phyloP scores from a whole-genome alignment of 2,329 filamentous ascomycete genomes.

The Ophiostoma himal-ulmi region DNA sequence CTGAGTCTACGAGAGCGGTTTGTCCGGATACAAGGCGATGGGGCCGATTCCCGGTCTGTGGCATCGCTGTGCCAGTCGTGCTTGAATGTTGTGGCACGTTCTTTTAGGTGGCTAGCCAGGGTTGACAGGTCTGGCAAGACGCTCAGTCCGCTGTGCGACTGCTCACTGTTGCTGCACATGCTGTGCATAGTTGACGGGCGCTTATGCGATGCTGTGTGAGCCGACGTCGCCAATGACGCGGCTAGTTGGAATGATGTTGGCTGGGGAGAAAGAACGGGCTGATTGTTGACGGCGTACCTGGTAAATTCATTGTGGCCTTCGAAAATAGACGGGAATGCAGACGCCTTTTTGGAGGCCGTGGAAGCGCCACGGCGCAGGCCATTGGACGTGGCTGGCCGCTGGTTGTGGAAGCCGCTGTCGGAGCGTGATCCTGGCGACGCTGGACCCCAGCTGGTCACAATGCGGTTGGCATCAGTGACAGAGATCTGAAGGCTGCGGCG shows the following conservation, averaged over 20 bases:
- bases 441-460: neutral
- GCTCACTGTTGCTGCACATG: conserved; percentile 19
- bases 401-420: neutral
- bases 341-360: neutral
- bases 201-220: conserved; percentile 14
- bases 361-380: neutral
- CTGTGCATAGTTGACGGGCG: conserved; percentile 17
- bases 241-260: conserved; percentile 25
- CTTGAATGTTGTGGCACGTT: conserved; percentile 13
- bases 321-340: neutral
- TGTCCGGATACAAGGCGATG: conserved; percentile 28
- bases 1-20: conserved; percentile 20
- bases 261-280: conserved; percentile 21
- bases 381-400: neutral
- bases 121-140: conserved; percentile 18
- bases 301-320: neutral
- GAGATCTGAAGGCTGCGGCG: neutral
- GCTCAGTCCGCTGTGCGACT: conserved; percentile 14
- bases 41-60: conserved; percentile 20
- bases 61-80: conserved; percentile 19
- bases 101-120: conserved; percentile 18
- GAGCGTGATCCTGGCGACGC: neutral
- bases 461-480: conserved; percentile 3
- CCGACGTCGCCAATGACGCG: conserved; percentile 16
- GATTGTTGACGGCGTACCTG: conserved; percentile 16